phyloP scores from a whole-genome alignment of 371 early-diverging fungal species.

The Apophysomyces sp. region DNA sequence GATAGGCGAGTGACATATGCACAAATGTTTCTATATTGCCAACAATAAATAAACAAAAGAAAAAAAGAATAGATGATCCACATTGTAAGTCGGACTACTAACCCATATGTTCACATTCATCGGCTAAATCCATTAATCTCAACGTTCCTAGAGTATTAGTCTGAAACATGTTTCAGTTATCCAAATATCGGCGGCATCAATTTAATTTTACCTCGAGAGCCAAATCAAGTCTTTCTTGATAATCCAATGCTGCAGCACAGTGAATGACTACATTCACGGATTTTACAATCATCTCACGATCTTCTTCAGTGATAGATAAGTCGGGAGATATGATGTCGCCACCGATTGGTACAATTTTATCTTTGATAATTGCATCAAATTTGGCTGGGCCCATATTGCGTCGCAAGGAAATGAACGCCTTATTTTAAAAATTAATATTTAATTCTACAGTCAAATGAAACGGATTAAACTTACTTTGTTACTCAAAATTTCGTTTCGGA shows the following conservation, averaged over 20 bases:
- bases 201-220: conserved; percentile 50
- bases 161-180: too few relatives aligned
- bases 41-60: background rate
- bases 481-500: conserved; percentile 42
- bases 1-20: conserved; percentile 49
- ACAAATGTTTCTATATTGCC: conserved; percentile 46
- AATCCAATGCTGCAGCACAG: conserved; percentile 65
- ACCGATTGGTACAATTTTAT: conserved; percentile 59
- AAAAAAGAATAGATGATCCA: background rate
- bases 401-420: conserved; percentile 43
- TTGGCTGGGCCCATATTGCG: conserved; percentile 29
- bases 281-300: conserved; percentile 44
- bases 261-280: conserved; percentile 58
- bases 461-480: conserved; percentile 39
- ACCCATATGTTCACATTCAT: conserved; percentile 53
- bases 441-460: too few relatives aligned
- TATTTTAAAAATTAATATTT: too few relatives aligned
- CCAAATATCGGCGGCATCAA: too few relatives aligned
- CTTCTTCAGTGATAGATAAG: conserved; percentile 50
- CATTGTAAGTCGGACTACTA: conserved; percentile 1
- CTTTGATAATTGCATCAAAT: conserved; percentile 43
- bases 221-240: conserved; percentile 59
- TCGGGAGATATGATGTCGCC: conserved; percentile 60
- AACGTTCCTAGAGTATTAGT: conserved; percentile 63
- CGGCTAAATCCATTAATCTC: conserved; percentile 60